Evolutionary conservation across 345 rosid genomes (phyloP), one percentile per base, ranked within the genome.

Genomic region (Eucalyptus tenuipes): DNA sequence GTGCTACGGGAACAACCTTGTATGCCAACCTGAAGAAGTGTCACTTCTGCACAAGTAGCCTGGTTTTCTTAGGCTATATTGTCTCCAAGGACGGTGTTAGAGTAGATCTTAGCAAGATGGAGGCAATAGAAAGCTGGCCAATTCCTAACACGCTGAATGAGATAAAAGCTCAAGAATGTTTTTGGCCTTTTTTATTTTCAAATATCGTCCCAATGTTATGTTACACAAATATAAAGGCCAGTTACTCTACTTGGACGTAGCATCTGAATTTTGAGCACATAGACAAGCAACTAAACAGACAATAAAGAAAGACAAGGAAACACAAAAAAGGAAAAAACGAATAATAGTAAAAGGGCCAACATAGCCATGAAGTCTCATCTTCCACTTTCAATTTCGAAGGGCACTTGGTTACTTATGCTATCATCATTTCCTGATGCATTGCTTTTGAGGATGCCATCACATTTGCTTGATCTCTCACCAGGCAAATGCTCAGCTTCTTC

Each of bases 401-500:
- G 40, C 86, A 49, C 86, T 48, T 85, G 86, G 40, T 25, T 85
- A 18, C 86, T 49, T 22, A 85, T 48, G 86, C 53, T 85, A 47
- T 85, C 57, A 37, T 37, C 59, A 53, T 25, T 42, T 59, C 48
- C 47, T 44, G 68, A 53, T 12, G 75, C 75, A 64, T 16, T n/a
- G 75, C 75, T 64, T n/a, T 64, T 64, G 75, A n/a, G 75, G 75
- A 64, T 64, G 75, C 37, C 75, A n/a, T 14, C 75, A 14, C 75
- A n/a, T 64, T 64, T 64, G 37, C 48, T 45, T 48, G 48, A 27
- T 82, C 31, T 42, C 86, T 90, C 53, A 48, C 53, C 87, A 24
- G 88, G 89, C 88, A 90, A 86, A 49, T 71, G 50, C 88, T 87
- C 86, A 31, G 49, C 88, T 55, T 90, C 93, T 79, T 92, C 92